phyloP scores from a whole-genome alignment of 192 early-diverging fungal species.

The Rhizophagus prolifer region DNA sequence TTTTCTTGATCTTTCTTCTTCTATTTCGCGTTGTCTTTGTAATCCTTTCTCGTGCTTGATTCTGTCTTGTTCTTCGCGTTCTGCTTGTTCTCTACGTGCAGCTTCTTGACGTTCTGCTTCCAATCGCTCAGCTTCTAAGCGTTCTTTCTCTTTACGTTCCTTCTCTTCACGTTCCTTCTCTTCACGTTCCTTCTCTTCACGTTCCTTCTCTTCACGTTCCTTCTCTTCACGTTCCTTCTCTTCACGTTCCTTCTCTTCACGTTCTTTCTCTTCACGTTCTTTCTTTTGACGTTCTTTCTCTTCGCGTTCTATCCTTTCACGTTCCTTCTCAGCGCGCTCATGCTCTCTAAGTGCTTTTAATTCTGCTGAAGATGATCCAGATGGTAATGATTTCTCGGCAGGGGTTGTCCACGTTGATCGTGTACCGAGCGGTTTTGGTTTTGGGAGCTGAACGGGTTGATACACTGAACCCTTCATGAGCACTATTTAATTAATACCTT shows the following conservation, averaged over 20 bases:
- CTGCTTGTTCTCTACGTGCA: constrained; percentile 26
- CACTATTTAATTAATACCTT: neutral
- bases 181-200: constrained; percentile 28
- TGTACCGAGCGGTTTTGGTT: constrained; percentile 34
- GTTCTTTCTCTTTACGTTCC: constrained; percentile 29
- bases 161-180: constrained; percentile 25
- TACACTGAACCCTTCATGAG: constrained; percentile 37
- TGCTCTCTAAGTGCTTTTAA: constrained; percentile 33
- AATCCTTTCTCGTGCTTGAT: constrained; percentile 32
- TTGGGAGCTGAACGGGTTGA: constrained; percentile 37
- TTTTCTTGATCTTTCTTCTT: constrained; percentile 40
- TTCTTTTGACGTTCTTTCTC: constrained; percentile 30
- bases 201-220: constrained; percentile 20
- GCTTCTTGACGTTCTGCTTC: constrained; percentile 32
- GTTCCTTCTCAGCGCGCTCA: constrained; percentile 38
- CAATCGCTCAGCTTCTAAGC: constrained; percentile 22
- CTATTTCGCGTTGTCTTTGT: constrained; percentile 36
- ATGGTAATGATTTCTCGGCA: constrained; percentile 24
- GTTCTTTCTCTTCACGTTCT: constrained; percentile 35
- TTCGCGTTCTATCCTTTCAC: constrained; percentile 37
- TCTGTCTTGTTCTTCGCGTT: constrained; percentile 31
- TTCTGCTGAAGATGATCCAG: constrained; percentile 35
- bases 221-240: constrained; percentile 31
- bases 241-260: constrained; percentile 31
- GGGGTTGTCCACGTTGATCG: constrained; percentile 30